phyloP scores from a whole-genome alignment of 352 stramenopile genomes.

The Pythium monospermum region DNA sequence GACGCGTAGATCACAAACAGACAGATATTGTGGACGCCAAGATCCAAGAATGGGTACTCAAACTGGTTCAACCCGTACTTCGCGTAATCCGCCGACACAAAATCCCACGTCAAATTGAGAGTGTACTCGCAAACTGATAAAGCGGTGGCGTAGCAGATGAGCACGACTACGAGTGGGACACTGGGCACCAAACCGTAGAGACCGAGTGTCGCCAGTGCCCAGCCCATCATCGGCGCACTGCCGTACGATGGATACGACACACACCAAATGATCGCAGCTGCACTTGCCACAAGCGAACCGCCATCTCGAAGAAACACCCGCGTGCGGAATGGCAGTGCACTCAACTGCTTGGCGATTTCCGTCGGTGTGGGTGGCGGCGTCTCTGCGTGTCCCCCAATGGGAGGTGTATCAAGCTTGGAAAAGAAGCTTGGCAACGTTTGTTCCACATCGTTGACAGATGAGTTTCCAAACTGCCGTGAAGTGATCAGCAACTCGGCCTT shows the following conservation, averaged over 20 bases:
- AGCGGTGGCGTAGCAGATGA: conserved; percentile 58
- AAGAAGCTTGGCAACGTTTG: neutral
- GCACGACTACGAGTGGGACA: conserved; percentile 39
- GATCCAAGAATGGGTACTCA: conserved; percentile 69
- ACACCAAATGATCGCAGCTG: conserved; percentile 64
- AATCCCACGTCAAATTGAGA: conserved; percentile 57
- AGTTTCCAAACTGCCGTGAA: neutral
- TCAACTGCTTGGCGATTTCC: conserved; percentile 35
- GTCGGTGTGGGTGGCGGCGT: neutral
- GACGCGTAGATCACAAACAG: conserved; percentile 76
- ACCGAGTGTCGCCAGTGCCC: conserved; percentile 62
- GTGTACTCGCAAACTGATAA: conserved; percentile 58
- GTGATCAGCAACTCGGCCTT: conserved; percentile 2
- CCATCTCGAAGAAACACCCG: conserved; percentile 67
- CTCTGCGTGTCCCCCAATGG: neutral
- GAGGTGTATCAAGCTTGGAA: neutral
- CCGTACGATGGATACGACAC: conserved; percentile 82
- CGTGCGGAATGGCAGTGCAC: conserved; percentile 54
- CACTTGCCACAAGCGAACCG: conserved; percentile 58
- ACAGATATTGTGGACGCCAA: conserved; percentile 69
- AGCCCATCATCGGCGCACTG: conserved; percentile 53
- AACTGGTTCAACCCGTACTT: conserved; percentile 62
- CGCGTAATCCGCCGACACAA: conserved; percentile 43
- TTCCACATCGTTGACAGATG: conserved; percentile 1
- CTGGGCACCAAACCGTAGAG: conserved; percentile 45